phyloP scores from a whole-genome alignment of 805 yeast genomes.

The Nakazawaea wyomingensis region DNA sequence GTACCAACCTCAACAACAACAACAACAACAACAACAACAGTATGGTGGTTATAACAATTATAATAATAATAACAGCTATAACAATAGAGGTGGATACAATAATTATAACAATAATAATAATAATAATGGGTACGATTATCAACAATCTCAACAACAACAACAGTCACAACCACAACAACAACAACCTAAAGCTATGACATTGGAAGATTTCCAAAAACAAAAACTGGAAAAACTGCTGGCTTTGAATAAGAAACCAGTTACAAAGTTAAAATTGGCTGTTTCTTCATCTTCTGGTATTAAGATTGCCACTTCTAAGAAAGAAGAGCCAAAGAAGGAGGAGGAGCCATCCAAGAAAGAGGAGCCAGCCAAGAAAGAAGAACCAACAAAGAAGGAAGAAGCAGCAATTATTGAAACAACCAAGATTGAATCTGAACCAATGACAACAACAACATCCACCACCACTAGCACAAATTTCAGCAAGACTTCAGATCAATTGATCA shows the following conservation, averaged over 20 bases:
- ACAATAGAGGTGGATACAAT: constrained; percentile 14
- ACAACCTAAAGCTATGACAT: constrained; percentile 55
- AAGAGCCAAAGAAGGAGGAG: constrained; percentile 23
- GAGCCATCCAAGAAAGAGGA: constrained; percentile 23
- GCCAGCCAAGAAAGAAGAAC: constrained; percentile 21
- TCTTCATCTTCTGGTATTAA: constrained; percentile 52
- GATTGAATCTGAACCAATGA: constrained; percentile 16
- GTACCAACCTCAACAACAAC: constrained; percentile 22
- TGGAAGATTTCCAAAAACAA: constrained; percentile 79
- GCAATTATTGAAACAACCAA: constrained; percentile 15
- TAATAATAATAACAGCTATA: constrained; percentile 24
- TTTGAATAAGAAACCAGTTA: constrained; percentile 43
- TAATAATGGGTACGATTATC: constrained; percentile 19
- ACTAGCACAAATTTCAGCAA: too few relatives aligned
- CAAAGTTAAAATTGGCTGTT: constrained; percentile 60
- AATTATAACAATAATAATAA: constrained; percentile 16
- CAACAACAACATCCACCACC: constrained; percentile 21
- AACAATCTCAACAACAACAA: constrained; percentile 13
- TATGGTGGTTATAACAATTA: constrained; percentile 22
- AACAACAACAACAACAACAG: constrained; percentile 22
- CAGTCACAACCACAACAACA: constrained; percentile 20
- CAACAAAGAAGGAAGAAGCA: constrained; percentile 17
- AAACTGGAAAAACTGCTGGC: constrained; percentile 38
- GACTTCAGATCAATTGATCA: constrained; percentile 47
- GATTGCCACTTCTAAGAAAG: constrained; percentile 44